Percentiles rank a stretch among this genome's conserved stretches.
Evolutionary conservation across 192 early-diverging fungal species (phyloP).

Genomic region (Backusella luteola): DNA sequence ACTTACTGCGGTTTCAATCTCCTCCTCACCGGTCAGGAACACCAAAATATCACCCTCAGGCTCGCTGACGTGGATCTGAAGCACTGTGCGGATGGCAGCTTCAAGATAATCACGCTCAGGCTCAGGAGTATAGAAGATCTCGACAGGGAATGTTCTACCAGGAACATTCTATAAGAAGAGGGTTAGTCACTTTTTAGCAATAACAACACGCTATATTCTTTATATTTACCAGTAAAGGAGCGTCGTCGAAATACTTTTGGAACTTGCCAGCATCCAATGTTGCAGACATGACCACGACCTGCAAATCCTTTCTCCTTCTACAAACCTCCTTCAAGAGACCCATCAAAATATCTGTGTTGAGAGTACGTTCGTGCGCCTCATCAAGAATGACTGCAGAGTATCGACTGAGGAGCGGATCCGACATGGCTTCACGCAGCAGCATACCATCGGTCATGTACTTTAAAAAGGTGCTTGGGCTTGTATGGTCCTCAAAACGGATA

Average conservation of each 20-base stretch:
- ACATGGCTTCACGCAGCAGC: conserved; percentile 97
- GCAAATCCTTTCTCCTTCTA: conserved; percentile 74
- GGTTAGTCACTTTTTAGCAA: not conserved
- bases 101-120: conserved; percentile 98
- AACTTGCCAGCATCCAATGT: conserved; percentile 99
- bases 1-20: conserved; percentile 95
- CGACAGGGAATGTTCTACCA: conserved; percentile 98
- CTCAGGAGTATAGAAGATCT: conserved; percentile 96
- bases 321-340: conserved; percentile 92
- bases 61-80: conserved; percentile 93
- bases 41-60: conserved; percentile 95
- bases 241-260: conserved; percentile 97
- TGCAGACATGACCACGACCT: conserved; percentile 96
- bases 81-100: conserved; percentile 90
- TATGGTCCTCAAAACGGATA: conserved; percentile 98
- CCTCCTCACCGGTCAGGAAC: conserved; percentile 98
- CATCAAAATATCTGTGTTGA: conserved; percentile 98
- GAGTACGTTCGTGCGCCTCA: conserved; percentile 97
- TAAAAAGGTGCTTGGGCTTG: conserved; percentile 77
- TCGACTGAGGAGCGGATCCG: conserved; percentile 78
- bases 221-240: conserved; percentile 76
- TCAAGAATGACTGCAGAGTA: conserved; percentile 98
- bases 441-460: conserved; percentile 99
- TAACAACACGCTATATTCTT: too few species aligned
- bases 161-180: conserved; percentile 64